phyloP scores from a whole-genome alignment of 2,329 filamentous ascomycete genomes.

The Biscogniauxia marginata region DNA sequence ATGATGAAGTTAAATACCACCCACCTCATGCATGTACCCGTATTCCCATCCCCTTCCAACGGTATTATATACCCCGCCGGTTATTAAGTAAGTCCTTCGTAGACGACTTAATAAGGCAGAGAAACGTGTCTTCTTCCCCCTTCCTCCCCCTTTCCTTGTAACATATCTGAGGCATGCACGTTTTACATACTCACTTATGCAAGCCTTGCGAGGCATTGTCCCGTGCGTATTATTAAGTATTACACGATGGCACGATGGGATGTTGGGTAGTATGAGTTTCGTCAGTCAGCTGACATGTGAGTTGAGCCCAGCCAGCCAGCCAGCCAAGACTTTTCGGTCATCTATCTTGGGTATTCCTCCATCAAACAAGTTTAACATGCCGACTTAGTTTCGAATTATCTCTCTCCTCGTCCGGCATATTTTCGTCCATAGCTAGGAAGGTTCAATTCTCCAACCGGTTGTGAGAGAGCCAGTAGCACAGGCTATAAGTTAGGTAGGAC shows the following conservation, averaged over 20 bases:
- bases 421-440: too few species aligned
- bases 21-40: background rate
- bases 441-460: too few species aligned
- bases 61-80: background rate
- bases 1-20: background rate
- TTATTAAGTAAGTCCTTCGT: background rate
- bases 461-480: too few species aligned
- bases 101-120: background rate
- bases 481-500: too few species aligned
- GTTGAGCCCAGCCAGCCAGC: background rate
- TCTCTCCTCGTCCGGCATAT: too few species aligned
- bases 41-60: background rate
- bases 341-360: background rate
- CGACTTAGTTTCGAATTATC: background rate
- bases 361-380: background rate
- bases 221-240: background rate
- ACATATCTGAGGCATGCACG: background rate
- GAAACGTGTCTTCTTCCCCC: background rate
- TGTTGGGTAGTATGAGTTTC: too few species aligned
- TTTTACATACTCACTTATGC: background rate
- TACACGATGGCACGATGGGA: background rate
- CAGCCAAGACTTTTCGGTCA: background rate
- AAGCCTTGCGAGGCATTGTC: background rate
- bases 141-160: background rate
- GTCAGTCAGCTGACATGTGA: background rate